phyloP scores from a whole-genome alignment of 768 basidiomycete genomes.

The Kwoniella mangroviensis region DNA sequence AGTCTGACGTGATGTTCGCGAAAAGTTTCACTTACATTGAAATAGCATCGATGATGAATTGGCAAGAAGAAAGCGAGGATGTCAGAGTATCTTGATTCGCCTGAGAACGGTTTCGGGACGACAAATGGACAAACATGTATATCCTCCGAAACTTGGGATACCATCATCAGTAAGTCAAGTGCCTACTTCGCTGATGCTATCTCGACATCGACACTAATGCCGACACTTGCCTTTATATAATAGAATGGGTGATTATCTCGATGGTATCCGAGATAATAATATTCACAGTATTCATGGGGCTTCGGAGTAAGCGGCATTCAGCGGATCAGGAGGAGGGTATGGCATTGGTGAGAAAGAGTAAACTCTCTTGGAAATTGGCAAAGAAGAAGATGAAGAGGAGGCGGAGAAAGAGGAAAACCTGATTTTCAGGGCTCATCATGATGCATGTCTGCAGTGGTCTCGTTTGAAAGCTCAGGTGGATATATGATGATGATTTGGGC shows the following conservation, averaged over 20 bases:
- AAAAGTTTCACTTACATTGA: no score
- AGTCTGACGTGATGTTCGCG: no score
- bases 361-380: neutral
- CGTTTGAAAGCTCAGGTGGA: no score
- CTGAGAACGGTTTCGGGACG: neutral
- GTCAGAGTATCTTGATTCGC: conserved; percentile 4
- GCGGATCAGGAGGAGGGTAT: conserved; percentile 1
- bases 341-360: conserved; percentile 1
- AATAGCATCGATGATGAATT: no score
- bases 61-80: neutral
- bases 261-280: neutral
- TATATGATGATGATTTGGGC: no score
- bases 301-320: conserved; percentile 10
- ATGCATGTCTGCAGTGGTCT: neutral
- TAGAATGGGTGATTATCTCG: neutral
- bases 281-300: neutral
- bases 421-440: neutral
- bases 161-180: conserved; percentile 8
- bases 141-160: conserved; percentile 4
- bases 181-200: no score
- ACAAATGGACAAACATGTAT: conserved; percentile 5
- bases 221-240: no score
- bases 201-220: no score
- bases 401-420: neutral
- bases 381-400: conserved; percentile 1